These are phyloP conservation scores for Stellera chamaejasme DNA, from an alignment of 345 rosid genomes.

Conservation along the genomic window DNA sequence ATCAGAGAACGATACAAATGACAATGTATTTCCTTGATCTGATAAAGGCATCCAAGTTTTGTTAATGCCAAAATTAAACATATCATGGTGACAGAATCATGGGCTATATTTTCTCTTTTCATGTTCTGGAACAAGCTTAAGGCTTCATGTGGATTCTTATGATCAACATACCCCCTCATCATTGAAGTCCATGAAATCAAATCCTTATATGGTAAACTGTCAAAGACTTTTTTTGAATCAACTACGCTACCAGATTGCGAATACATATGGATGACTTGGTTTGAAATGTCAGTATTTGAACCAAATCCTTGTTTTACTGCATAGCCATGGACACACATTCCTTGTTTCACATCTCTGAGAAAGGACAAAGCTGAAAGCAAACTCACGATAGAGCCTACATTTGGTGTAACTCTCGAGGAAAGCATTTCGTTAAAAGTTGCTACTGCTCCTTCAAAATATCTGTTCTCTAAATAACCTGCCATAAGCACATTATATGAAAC, in stretches of 20 bases:
- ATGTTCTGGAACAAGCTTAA: slow-evolving; percentile 16
- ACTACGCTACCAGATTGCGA: slow-evolving; percentile 16
- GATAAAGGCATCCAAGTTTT: slow-evolving; percentile 19
- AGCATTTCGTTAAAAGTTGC: slow-evolving; percentile 22
- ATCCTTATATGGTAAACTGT: slow-evolving; percentile 18
- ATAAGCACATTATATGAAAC: slow-evolving; percentile 25
- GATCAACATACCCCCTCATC: slow-evolving; percentile 19
- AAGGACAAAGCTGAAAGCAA: slow-evolving; percentile 23
- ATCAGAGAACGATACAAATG: slow-evolving; percentile 16
- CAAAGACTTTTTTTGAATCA: slow-evolving; percentile 18
- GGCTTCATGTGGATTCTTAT: slow-evolving; percentile 19
- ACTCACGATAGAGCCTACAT: slow-evolving; percentile 16
- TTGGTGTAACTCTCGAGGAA: slow-evolving; percentile 14
- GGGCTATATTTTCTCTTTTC: slow-evolving; percentile 15
- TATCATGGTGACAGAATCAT: slow-evolving; percentile 20
- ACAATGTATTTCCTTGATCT: slow-evolving; percentile 28
- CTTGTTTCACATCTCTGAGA: slow-evolving; percentile 18
- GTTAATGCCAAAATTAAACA: slow-evolving; percentile 22
- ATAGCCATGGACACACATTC: slow-evolving; percentile 23
- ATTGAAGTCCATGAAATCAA: slow-evolving; percentile 26
- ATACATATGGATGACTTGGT: slow-evolving; percentile 23
- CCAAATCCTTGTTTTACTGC: slow-evolving; percentile 15
- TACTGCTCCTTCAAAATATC: slow-evolving; percentile 15
- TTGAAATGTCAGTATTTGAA: slow-evolving; percentile 17
- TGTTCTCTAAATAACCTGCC: slow-evolving; percentile 24